Evolutionary conservation across 768 basidiomycete genomes (phyloP), one percentile per base, ranked within the genome.

Genomic region (Trametes cinnabarina): DNA sequence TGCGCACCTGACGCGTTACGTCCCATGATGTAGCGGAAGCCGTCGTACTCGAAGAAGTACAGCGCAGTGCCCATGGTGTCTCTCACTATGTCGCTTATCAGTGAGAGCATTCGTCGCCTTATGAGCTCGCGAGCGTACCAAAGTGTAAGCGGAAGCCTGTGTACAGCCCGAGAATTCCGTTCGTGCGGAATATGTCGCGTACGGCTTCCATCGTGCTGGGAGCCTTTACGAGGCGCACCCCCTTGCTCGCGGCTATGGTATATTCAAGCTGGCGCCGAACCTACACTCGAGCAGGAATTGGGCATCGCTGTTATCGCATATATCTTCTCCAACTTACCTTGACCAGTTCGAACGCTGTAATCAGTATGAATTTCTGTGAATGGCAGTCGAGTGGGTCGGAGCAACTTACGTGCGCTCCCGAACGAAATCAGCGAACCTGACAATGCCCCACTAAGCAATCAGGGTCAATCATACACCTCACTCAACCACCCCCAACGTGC

Each of bases 41-140:
- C 87, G 68, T 98, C 94, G 69, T 98, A 97, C 69, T 95, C 93
- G 34, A 92, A 80, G 71, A 98, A 98, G 71, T 98, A 98, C 19
- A 97, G 76, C 4, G 88, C 89, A 12, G 95, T 96, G 47, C 94
- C 94, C 44, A 82, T 72, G 25, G 92, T 95, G 71, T 98, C 94
- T 56, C 94, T 87, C 51, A 93, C 90, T 93, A 66, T 0, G 50
- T 28, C 3, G 37, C 5, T n/a, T 58, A 14, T 46, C 11, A 44
- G 57, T 20, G 26, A 22, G 30, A n/a, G n/a, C n/a, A n/a, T n/a
- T n/a, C 51, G n/a, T 28, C 28, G 22, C 53, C 56, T 47, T 12
- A 55, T 23, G 10, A 39, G 11, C 47, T 44, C 51, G 34, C 20
- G 7, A 3, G 35, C 86, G 63, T 54, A 90, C 91, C 67, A 67